phyloP scores from a whole-genome alignment of 306 rosid species.

The Vigna hirtella region DNA sequence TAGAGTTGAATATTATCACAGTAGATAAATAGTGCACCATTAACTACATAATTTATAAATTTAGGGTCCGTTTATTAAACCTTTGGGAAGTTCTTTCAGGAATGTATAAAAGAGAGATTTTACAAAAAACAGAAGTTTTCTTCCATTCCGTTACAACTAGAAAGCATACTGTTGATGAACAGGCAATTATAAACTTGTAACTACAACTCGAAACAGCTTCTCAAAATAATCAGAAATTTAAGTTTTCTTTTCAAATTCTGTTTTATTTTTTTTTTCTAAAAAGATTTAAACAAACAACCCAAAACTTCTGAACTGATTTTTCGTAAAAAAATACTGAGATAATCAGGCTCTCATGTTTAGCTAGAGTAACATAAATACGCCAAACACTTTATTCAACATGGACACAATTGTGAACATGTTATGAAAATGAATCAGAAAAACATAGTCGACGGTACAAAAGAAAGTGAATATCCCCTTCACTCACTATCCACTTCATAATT shows the following conservation, averaged over 20 bases:
- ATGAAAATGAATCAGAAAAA: slow-evolving; percentile 28
- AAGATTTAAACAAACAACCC: neutral
- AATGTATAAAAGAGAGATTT: neutral
- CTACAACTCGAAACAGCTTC: neutral
- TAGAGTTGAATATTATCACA: slow-evolving; percentile 25
- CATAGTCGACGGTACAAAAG: slow-evolving; percentile 11
- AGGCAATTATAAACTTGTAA: neutral
- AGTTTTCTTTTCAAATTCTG: neutral
- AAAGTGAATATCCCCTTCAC: neutral
- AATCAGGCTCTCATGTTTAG: neutral
- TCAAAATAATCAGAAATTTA: neutral
- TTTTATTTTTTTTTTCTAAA: neutral
- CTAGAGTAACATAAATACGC: neutral
- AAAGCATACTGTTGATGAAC: neutral
- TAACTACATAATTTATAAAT: neutral
- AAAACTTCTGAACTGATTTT: neutral
- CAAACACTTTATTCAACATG: slow-evolving; percentile 9
- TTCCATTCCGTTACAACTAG: neutral
- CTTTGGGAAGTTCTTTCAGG: neutral
- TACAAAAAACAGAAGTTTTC: neutral
- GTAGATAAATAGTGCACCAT: neutral
- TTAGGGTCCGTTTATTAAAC: neutral
- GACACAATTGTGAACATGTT: slow-evolving; percentile 22
- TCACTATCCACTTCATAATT: slow-evolving; percentile 12
- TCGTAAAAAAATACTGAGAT: neutral